Conservation (phyloP, 768 basidiomycete genomes). For the Crepidotus variabilis region DNA sequence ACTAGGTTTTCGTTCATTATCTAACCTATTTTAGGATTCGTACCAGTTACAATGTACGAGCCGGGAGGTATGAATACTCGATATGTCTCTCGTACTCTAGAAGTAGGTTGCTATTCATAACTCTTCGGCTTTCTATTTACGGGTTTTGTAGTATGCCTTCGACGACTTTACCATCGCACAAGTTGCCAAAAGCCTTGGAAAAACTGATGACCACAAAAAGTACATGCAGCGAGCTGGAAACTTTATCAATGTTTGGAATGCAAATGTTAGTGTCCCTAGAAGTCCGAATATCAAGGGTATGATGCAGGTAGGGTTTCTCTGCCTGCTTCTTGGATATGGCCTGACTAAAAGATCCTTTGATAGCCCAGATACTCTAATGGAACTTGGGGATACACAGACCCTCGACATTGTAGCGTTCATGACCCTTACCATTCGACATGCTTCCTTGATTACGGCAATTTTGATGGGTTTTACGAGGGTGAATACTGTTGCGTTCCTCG, state of each 20-base stretch:
- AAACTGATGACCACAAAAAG: slow-evolving; percentile 37
- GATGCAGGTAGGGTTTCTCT: slow-evolving; percentile 44
- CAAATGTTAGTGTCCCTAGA: slow-evolving; percentile 48
- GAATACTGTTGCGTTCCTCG: neutral
- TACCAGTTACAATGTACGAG: slow-evolving; percentile 36
- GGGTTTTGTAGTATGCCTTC: slow-evolving; percentile 69
- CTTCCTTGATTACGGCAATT: slow-evolving; percentile 49
- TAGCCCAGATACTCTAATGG: slow-evolving; percentile 56
- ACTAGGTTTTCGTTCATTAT: neutral
- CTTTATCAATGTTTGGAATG: slow-evolving; percentile 59
- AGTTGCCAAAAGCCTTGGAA: slow-evolving; percentile 53
- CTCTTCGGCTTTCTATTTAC: neutral
- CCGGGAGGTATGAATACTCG: slow-evolving; percentile 54
- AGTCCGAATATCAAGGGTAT: slow-evolving; percentile 47
- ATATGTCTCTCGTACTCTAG: slow-evolving; percentile 59
- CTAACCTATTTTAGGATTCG: slow-evolving; percentile 26
- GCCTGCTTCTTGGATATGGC: neutral
- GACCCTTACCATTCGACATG: slow-evolving; percentile 56
- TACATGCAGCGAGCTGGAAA: slow-evolving; percentile 53
- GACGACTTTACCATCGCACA: slow-evolving; percentile 63
- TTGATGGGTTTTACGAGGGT: slow-evolving; percentile 64
- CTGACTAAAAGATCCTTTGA: neutral
- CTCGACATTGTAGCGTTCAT: slow-evolving; percentile 61
- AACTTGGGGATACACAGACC: slow-evolving; percentile 61
- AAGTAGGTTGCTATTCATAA: slow-evolving; percentile 30